These are phyloP conservation scores for Gryganskiella cystojenkinii DNA, from an alignment of 192 early-diverging fungal genomes.

Conservation along the genomic window DNA sequence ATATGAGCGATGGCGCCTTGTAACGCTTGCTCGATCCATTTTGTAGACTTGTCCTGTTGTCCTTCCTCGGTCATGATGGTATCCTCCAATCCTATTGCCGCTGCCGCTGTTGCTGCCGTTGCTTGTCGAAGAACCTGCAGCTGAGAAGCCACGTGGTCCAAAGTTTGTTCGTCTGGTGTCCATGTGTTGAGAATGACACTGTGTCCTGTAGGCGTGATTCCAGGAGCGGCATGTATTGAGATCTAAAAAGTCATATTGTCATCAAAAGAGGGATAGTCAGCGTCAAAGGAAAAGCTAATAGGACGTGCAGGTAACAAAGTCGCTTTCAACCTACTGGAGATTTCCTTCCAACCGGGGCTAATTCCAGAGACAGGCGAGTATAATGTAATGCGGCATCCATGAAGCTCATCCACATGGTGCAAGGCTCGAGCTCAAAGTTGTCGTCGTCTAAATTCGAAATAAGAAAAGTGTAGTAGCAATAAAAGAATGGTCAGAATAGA, in stretches of 20 bases:
- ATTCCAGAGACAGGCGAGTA: slow-evolving; percentile 26
- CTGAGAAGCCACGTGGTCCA: slow-evolving; percentile 23
- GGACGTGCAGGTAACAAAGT: not conserved
- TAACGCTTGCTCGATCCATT: slow-evolving; percentile 29
- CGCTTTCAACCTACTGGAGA: too few species aligned
- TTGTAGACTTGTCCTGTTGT: not conserved
- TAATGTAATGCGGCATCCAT: slow-evolving; percentile 46
- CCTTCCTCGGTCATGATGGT: not conserved
- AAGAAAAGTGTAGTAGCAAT: not conserved
- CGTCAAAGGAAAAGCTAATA: not conserved
- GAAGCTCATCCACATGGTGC: slow-evolving; percentile 46
- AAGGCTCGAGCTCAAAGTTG: slow-evolving; percentile 34
- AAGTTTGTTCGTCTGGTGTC: slow-evolving; percentile 19
- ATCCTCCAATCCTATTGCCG: slow-evolving; percentile 7
- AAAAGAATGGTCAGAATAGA: not conserved
- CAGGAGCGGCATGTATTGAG: slow-evolving; percentile 38
- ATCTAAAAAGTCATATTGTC: slow-evolving; percentile 5
- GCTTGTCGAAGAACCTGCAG: slow-evolving; percentile 25
- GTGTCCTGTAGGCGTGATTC: not conserved
- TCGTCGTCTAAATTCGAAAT: slow-evolving; percentile 6
- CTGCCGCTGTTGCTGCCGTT: not conserved
- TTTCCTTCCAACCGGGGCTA: slow-evolving; percentile 26
- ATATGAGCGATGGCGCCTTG: slow-evolving; percentile 39
- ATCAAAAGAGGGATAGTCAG: not conserved
- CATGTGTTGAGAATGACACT: slow-evolving; percentile 32